phyloP scores from a whole-genome alignment of 305 asterid genomes.

The Fraxinus angustifolia region DNA sequence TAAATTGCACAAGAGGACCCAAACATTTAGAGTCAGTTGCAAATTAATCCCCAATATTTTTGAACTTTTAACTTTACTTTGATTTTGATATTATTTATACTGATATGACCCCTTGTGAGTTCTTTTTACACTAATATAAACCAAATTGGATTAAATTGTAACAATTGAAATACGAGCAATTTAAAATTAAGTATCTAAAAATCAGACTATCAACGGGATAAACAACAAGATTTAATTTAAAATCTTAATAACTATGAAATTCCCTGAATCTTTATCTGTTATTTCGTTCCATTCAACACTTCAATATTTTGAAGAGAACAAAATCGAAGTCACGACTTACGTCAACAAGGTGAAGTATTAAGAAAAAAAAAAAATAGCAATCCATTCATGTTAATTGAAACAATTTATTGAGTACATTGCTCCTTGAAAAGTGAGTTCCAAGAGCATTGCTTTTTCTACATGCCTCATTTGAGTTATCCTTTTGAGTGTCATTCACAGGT shows the following conservation, averaged over 20 bases:
- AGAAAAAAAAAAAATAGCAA: neutral
- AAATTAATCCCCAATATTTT: neutral
- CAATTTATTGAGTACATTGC: slow-evolving; percentile 58
- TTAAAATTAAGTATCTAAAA: neutral
- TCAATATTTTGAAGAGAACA: neutral
- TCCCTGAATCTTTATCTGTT: neutral
- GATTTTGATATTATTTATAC: neutral
- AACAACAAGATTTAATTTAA: neutral
- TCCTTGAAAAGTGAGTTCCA: slow-evolving; percentile 56
- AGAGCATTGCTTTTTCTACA: slow-evolving; percentile 63
- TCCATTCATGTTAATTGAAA: slow-evolving; percentile 20
- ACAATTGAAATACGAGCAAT: neutral
- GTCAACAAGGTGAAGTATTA: neutral
- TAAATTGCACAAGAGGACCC: neutral
- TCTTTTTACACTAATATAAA: neutral
- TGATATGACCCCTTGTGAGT: neutral
- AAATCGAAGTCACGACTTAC: neutral
- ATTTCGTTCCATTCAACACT: neutral
- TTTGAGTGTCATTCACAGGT: slow-evolving; percentile 29
- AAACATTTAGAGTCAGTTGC: neutral
- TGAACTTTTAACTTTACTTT: neutral
- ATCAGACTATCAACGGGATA: neutral
- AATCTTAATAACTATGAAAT: neutral
- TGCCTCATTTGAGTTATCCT: slow-evolving; percentile 35
- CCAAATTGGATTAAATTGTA: neutral